phyloP scores from a whole-genome alignment of 129 eudicot species.

The Kitagawia praeruptora region DNA sequence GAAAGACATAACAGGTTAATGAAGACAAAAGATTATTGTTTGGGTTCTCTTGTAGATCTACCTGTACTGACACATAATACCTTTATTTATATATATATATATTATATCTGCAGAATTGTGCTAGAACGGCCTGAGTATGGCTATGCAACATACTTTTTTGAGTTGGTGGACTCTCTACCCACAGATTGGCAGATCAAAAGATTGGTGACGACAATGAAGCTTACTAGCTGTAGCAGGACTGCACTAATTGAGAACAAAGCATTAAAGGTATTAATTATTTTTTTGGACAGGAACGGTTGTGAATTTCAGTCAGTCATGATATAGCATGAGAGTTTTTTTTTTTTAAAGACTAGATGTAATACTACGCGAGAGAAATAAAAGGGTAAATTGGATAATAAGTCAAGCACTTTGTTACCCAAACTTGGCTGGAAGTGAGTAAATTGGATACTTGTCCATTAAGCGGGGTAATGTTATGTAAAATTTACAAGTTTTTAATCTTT shows the following conservation, averaged over 20 bases:
- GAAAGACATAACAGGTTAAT: conserved; percentile 78
- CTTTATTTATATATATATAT: not conserved
- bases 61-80: not conserved
- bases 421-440: not conserved
- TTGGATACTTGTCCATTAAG: not conserved
- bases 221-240: conserved; percentile 67
- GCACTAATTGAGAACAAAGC: conserved; percentile 74
- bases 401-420: not conserved
- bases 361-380: not conserved
- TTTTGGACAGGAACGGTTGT: conserved; percentile 24
- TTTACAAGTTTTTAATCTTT: not conserved
- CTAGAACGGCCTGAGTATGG: conserved; percentile 99
- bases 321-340: not conserved
- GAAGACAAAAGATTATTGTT: not conserved
- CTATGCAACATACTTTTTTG: conserved; percentile 94
- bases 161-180: conserved; percentile 46
- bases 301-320: not conserved
- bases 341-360: not conserved
- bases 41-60: not conserved
- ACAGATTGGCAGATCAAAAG: conserved; percentile 80
- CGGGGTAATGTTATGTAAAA: not conserved
- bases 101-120: conserved; percentile 58
- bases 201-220: conserved; percentile 85
- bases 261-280: conserved; percentile 33
- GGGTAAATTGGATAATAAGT: not conserved